These are phyloP conservation scores for Xylaria acuta DNA, from an alignment of 495 filamentous ascomycete genomes.

Conservation along the genomic window DNA sequence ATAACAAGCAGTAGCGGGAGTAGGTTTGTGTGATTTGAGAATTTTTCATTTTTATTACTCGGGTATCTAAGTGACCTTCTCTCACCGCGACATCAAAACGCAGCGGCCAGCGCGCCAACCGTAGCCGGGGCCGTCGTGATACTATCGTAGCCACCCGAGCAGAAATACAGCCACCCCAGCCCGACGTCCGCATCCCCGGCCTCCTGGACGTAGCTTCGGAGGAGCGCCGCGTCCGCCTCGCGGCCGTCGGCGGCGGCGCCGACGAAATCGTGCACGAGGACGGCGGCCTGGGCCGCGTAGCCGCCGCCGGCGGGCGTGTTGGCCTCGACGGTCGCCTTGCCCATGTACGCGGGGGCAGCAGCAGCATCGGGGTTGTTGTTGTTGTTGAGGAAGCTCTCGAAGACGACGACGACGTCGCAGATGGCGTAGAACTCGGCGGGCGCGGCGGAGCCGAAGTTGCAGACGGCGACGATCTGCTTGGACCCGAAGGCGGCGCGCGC, in stretches of 20 bases:
- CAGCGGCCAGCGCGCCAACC: conserved; percentile 18
- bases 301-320: not conserved
- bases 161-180: conserved; percentile 28
- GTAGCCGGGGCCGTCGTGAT: conserved; percentile 22
- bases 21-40: not conserved
- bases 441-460: conserved; percentile 26
- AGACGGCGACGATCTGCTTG: not conserved
- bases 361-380: too few relatives aligned
- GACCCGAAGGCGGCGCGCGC: conserved; percentile 17
- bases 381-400: conserved; percentile 18
- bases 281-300: not conserved
- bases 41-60: not conserved
- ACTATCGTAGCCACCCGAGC: conserved; percentile 24
- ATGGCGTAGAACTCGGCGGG: conserved; percentile 3
- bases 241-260: conserved; percentile 5
- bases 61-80: not conserved
- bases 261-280: conserved; percentile 20
- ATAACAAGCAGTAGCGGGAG: not conserved
- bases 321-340: conserved; percentile 13
- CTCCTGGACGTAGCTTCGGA: conserved; percentile 12
- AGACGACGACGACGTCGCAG: conserved; percentile 24
- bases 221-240: conserved; percentile 4
- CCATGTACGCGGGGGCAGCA: not conserved
- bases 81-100: not conserved
- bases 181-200: not conserved